phyloP scores from a whole-genome alignment of 1,284 basidiomycete genomes.

The Tylopilus sp. region DNA sequence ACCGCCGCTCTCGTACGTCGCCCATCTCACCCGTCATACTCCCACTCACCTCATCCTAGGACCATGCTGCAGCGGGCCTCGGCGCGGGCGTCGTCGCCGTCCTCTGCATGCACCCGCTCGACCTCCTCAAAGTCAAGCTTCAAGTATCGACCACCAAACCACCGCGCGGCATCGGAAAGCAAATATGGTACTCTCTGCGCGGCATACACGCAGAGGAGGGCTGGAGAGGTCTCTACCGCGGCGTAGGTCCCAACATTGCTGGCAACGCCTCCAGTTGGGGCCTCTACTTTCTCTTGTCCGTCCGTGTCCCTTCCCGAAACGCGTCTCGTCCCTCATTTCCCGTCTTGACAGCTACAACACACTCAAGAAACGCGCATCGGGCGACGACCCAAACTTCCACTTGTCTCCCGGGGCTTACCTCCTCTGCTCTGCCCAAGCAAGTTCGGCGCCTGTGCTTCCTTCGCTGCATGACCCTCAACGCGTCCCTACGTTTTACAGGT shows the following conservation, averaged over 20 bases:
- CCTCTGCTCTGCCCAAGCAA: constrained; percentile 91
- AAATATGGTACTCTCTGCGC: constrained; percentile 74
- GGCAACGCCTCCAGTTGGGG: constrained; percentile 99
- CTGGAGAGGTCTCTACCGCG: constrained; percentile 86
- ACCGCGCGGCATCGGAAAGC: constrained; percentile 63
- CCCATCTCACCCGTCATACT: accelerated
- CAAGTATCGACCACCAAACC: constrained; percentile 81
- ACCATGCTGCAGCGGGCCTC: constrained; percentile 93
- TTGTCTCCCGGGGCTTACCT: constrained; percentile 82
- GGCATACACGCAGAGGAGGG: constrained; percentile 78
- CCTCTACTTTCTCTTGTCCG: constrained; percentile 93
- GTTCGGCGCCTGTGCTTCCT: constrained; percentile 51
- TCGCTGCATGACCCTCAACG: background rate
- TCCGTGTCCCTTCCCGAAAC: constrained; percentile 1
- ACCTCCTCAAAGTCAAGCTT: constrained; percentile 93
- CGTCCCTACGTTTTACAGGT: constrained; percentile 48
- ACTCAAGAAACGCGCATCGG: constrained; percentile 76
- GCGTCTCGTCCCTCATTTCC: constrained; percentile 3
- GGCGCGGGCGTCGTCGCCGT: constrained; percentile 92
- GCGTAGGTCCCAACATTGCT: constrained; percentile 86
- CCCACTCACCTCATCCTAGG: constrained; percentile 40
- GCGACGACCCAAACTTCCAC: constrained; percentile 53
- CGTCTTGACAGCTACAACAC: constrained; percentile 76
- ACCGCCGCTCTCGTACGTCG: constrained; percentile 57
- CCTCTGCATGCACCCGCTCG: constrained; percentile 96